A percentile compares a stretch with the other conserved stretches of the same genome.
Conservation (phyloP, 305 asterid species). For the Solanum hybrid region DNA sequence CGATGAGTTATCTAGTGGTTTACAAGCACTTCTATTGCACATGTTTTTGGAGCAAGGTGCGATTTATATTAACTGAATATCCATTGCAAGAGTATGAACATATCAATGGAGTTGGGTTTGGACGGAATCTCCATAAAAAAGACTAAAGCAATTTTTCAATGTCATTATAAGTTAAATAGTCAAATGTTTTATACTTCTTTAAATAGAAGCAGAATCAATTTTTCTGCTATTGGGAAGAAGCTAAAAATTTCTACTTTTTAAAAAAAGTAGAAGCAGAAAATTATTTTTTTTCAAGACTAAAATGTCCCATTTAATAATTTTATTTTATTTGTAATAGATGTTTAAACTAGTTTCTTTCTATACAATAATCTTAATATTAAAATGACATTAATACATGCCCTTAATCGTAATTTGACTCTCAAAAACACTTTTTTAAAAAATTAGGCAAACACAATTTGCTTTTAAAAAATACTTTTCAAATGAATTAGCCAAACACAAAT, state of each 20-base stretch:
- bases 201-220: no score
- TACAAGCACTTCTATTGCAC: not conserved
- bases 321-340: no score
- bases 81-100: not conserved
- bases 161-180: not conserved
- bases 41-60: not conserved
- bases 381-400: no score
- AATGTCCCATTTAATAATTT: no score
- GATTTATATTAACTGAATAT: not conserved
- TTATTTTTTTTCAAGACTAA: no score
- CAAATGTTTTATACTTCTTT: not conserved
- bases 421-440: no score
- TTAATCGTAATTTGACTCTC: not conserved
- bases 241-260: rapidly evolving
- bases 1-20: not conserved
- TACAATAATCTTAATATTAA: no score
- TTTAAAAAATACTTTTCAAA: not conserved
- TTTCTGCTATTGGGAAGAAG: no score
- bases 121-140: not conserved
- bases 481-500: not conserved
- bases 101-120: not conserved
- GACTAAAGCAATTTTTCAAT: not conserved
- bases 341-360: not conserved
- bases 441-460: no score
- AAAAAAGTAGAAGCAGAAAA: no score